A percentile compares a stretch with the other conserved stretches of the same genome.
Evolutionary conservation across 805 yeast species (phyloP).

Genomic region (Tetrapisispora phaffii): DNA sequence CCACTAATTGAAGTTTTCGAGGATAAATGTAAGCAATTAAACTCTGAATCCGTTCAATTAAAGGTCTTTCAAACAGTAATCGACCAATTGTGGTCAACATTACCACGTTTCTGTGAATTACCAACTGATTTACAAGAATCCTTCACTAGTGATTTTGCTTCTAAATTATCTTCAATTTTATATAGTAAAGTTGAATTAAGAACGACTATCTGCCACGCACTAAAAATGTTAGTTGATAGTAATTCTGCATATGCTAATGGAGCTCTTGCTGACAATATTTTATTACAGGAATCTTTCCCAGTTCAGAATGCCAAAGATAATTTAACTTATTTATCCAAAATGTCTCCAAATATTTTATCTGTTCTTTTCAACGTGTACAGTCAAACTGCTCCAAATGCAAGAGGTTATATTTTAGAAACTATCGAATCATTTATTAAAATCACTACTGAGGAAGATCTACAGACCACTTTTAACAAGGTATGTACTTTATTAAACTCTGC

Average conservation of each 20-base stretch:
- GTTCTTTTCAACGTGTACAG: slow-evolving; percentile 87
- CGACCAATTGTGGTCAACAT: slow-evolving; percentile 85
- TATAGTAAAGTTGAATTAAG: slow-evolving; percentile 71
- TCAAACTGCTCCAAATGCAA: slow-evolving; percentile 74
- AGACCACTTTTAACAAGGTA: slow-evolving; percentile 73
- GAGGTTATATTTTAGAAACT: slow-evolving; percentile 79
- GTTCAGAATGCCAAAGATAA: slow-evolving; percentile 44
- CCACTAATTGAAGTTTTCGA: slow-evolving; percentile 56
- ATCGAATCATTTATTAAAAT: slow-evolving; percentile 72
- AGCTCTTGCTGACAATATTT: slow-evolving; percentile 43
- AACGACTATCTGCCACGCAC: slow-evolving; percentile 71
- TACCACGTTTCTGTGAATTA: slow-evolving; percentile 82
- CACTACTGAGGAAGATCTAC: slow-evolving; percentile 55
- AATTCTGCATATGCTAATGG: slow-evolving; percentile 49
- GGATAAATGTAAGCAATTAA: slow-evolving; percentile 34
- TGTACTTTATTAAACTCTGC: slow-evolving; percentile 69
- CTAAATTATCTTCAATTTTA: slow-evolving; percentile 58
- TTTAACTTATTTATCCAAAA: slow-evolving; percentile 51
- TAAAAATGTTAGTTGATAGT: slow-evolving; percentile 69
- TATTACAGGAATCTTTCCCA: slow-evolving; percentile 55
- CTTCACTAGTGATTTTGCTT: slow-evolving; percentile 71
- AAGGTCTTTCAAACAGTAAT: slow-evolving; percentile 78
- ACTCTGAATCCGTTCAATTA: slow-evolving; percentile 52
- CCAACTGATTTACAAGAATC: slow-evolving; percentile 61
- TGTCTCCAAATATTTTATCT: slow-evolving; percentile 67